A percentile compares a stretch with the other conserved stretches of the same genome.
These are phyloP conservation scores for Apiotrichum siamense DNA, from an alignment of 1,284 basidiomycete species.

Conservation along the genomic window DNA sequence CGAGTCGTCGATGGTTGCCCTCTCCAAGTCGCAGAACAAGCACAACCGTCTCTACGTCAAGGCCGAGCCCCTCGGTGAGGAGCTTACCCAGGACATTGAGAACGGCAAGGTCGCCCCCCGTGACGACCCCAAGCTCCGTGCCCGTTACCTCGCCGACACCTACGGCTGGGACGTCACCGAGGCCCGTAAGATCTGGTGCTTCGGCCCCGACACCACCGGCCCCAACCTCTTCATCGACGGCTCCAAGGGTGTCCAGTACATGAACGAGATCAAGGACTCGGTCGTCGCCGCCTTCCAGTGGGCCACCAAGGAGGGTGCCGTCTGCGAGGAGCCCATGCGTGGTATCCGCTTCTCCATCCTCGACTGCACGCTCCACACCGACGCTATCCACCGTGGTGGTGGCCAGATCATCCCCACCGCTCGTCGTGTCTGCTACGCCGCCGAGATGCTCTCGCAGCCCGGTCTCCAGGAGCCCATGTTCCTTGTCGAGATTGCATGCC, in stretches of 20 bases:
- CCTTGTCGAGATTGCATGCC: slow-evolving; percentile 98
- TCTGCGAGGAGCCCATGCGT: slow-evolving; percentile 97
- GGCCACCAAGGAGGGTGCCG: slow-evolving; percentile 97
- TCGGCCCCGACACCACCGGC: slow-evolving; percentile 97
- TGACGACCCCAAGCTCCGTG: slow-evolving; percentile 97
- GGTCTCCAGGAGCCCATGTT: slow-evolving; percentile 96
- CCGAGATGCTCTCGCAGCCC: slow-evolving; percentile 84
- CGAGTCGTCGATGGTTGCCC: slow-evolving; percentile 90
- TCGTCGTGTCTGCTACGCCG: slow-evolving; percentile 93
- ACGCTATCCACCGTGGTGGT: slow-evolving; percentile 99
- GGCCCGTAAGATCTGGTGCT: slow-evolving; percentile 99
- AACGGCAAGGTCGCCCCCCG: slow-evolving; percentile 76
- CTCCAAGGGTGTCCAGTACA: slow-evolving; percentile 97
- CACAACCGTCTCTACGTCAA: slow-evolving; percentile 98
- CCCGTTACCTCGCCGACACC: slow-evolving; percentile 92
- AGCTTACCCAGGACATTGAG: slow-evolving; percentile 91
- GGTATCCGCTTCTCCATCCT: slow-evolving; percentile 68
- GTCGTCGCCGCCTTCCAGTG: slow-evolving; percentile 99
- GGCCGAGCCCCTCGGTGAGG: slow-evolving; percentile 89
- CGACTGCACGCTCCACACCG: slow-evolving; percentile 43
- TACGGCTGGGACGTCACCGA: slow-evolving; percentile 99
- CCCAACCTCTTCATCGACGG: slow-evolving; percentile 96
- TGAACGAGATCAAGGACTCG: slow-evolving; percentile 99
- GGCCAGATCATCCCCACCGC: slow-evolving; percentile 96
- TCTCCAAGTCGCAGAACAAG: slow-evolving; percentile 99